Evolutionary conservation across 2,329 filamentous ascomycete genomes (phyloP), one percentile per base, ranked within the genome.

Genomic region (Beauveria pseudobassiana): DNA sequence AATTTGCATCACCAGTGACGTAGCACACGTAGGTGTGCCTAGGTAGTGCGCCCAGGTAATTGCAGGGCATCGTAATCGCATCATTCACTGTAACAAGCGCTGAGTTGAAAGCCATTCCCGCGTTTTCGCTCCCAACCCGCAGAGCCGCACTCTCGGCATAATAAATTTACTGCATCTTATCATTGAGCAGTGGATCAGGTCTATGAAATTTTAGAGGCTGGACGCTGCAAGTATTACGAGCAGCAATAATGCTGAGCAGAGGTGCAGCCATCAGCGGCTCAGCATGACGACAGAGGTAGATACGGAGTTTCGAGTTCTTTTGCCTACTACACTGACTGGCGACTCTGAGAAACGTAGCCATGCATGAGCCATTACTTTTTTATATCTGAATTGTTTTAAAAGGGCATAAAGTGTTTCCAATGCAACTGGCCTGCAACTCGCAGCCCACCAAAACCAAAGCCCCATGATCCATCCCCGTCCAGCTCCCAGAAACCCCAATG

Each of bases 1-100:
- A 52, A 38, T 60, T 60, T 53, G 49, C 59, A 54, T 50, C 22
- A 22, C 12, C 14, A 57, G 45, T 58, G 55, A 58, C 55, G 55
- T 38, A 38, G 34, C 30, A 34, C 30, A 34, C 30, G 12, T 10
- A 38, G 34, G 12, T 38, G 34, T 38, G 16, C 34, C 34, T 38
- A 3, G n/a, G n/a, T n/a, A n/a, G 34, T 38, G 34, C 12, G 12
- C 34, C 14, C 12, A 38, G 34, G 34, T 38, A 38, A 16, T 38
- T 38, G 34, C 14, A 38, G 42, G 3, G 5, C 38, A 38, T 26
- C 22, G 42, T 38, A 38, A 38, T 38, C 20, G 34, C 51, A 20
- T 38, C 30, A 28, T 45, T 42, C 42, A 42, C 52, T 55, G 53
- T 22, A 34, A 43, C 18, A 34, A 34, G 28, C 42, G 53, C 53